Percentiles rank a stretch among this genome's conserved stretches.
Conservation (phyloP, 345 rosid species). For the Syzygium aqueum region DNA sequence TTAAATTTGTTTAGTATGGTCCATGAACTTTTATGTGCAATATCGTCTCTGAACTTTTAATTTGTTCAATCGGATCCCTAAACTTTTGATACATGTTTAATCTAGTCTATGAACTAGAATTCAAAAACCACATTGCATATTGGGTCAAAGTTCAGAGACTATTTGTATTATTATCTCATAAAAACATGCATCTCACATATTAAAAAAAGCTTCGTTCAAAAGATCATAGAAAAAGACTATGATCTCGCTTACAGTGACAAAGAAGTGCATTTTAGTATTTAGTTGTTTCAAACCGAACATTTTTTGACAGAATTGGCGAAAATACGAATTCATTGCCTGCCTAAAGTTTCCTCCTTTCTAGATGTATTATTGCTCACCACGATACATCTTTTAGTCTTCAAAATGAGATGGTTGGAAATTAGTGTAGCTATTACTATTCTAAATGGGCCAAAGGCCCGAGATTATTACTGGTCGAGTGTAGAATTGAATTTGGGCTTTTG, state of each 20-base stretch:
- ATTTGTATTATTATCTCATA: too few relatives aligned
- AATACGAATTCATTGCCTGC: too few relatives aligned
- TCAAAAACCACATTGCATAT: too few relatives aligned
- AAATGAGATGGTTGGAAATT: not conserved
- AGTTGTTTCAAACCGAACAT: not conserved
- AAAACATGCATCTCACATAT: accelerated
- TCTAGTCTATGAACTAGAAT: too few relatives aligned
- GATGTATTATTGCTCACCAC: not conserved
- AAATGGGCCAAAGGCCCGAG: not conserved
- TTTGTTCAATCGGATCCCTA: too few relatives aligned
- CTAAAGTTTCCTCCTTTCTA: too few relatives aligned
- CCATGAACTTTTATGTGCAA: too few relatives aligned
- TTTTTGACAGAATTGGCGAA: not conserved
- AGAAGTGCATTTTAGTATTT: not conserved
- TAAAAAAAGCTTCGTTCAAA: not conserved
- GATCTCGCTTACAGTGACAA: not conserved
- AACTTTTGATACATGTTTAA: too few relatives aligned
- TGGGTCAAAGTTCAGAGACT: too few relatives aligned
- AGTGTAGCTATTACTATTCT: not conserved
- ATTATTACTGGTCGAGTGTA: not conserved
- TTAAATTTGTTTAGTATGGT: too few relatives aligned
- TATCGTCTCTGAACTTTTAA: too few relatives aligned
- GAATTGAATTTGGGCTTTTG: not conserved
- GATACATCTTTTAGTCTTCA: not conserved
- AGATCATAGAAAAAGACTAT: not conserved